phyloP scores from a whole-genome alignment of 148 eudicot species.

The Amaranthus hypochondriacus region DNA sequence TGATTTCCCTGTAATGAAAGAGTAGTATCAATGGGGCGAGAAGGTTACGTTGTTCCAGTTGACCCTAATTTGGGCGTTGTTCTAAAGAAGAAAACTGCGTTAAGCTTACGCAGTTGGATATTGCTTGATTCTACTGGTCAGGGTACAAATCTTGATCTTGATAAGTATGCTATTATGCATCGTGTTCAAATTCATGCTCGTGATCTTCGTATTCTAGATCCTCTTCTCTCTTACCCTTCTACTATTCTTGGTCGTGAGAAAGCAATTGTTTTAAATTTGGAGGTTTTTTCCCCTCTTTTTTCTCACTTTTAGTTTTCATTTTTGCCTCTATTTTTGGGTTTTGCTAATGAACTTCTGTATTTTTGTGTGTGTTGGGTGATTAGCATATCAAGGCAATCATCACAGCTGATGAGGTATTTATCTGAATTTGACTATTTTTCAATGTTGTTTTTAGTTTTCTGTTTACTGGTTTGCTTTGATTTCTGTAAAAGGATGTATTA shows the following conservation, averaged over 20 bases:
- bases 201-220: constrained; percentile 83
- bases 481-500: background rate
- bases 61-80: constrained; percentile 23
- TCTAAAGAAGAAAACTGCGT: constrained; percentile 33
- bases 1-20: too few relatives aligned
- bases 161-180: constrained; percentile 76
- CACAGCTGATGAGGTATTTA: constrained; percentile 71
- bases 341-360: background rate
- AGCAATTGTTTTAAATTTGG: constrained; percentile 79
- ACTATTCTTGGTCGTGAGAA: constrained; percentile 78
- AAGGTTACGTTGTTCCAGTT: constrained; percentile 37
- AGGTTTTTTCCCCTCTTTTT: constrained; percentile 31
- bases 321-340: constrained; percentile 1
- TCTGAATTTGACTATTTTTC: background rate
- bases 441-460: background rate
- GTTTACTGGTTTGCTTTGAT: background rate
- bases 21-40: constrained; percentile 32
- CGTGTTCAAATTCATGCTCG: constrained; percentile 84
- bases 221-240: constrained; percentile 72
- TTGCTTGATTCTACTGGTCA: constrained; percentile 42
- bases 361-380: constrained; percentile 14
- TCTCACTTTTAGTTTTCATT: background rate
- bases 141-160: constrained; percentile 55
- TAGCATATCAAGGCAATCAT: constrained; percentile 88
- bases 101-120: constrained; percentile 47